A percentile compares a stretch with the other conserved stretches of the same genome.
phyloP scores from a whole-genome alignment of 805 yeast genomes.

The Monosporozyma servazzii region DNA sequence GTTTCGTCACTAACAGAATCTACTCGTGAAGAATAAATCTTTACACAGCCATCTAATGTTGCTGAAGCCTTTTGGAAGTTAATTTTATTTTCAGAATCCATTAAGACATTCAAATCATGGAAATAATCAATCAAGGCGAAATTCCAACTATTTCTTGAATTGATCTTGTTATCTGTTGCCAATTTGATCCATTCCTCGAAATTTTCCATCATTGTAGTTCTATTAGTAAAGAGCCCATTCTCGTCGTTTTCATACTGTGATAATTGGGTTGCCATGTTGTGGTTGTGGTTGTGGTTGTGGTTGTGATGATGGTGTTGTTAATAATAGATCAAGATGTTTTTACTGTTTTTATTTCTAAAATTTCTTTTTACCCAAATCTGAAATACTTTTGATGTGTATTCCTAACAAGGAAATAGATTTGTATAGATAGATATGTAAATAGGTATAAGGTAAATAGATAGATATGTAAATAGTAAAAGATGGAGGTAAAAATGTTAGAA shows the following conservation, averaged over 20 bases:
- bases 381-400: no score
- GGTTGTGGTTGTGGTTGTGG: no score
- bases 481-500: not conserved
- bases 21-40: conserved; percentile 82
- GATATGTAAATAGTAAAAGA: no score
- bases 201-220: conserved; percentile 39
- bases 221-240: conserved; percentile 26
- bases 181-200: conserved; percentile 76
- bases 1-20: conserved; percentile 90
- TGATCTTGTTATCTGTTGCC: conserved; percentile 79
- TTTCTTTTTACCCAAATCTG: no score
- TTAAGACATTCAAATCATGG: conserved; percentile 66
- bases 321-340: no score
- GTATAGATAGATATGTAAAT: no score
- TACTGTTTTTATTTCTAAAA: no score
- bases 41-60: conserved; percentile 89
- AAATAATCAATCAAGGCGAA: conserved; percentile 87
- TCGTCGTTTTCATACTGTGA: conserved; percentile 11
- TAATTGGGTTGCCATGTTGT: not conserved
- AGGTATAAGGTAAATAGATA: not conserved
- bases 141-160: conserved; percentile 79
- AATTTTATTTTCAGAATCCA: conserved; percentile 65
- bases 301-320: not conserved
- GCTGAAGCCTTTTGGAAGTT: conserved; percentile 88
- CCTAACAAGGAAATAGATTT: no score